phyloP scores from a whole-genome alignment of 805 yeast genomes.

The Metschnikowia anglica region DNA sequence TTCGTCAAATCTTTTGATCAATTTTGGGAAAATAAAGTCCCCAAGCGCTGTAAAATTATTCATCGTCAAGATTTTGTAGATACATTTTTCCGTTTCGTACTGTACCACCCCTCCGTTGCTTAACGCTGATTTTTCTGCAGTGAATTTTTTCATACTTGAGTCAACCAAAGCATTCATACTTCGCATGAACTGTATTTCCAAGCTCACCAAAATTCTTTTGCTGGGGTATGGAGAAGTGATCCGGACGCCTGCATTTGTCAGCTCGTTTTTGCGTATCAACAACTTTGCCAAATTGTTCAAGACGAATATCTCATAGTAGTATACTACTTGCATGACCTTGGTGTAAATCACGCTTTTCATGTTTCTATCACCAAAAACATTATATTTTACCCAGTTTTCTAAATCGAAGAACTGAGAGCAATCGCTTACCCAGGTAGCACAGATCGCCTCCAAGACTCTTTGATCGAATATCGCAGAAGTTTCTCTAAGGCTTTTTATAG shows the following conservation, averaged over 20 bases:
- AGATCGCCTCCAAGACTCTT: slow-evolving; percentile 40
- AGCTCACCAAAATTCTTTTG: slow-evolving; percentile 38
- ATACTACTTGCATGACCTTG: slow-evolving; percentile 35
- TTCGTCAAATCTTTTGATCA: slow-evolving; percentile 34
- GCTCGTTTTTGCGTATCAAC: slow-evolving; percentile 23
- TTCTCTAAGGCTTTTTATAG: slow-evolving; percentile 34
- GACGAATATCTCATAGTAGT: slow-evolving; percentile 37
- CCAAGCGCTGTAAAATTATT: slow-evolving; percentile 42
- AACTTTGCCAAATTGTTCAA: slow-evolving; percentile 31
- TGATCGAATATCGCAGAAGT: slow-evolving; percentile 36
- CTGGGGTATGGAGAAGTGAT: slow-evolving; percentile 40
- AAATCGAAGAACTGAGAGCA: slow-evolving; percentile 44
- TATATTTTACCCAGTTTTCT: slow-evolving; percentile 41
- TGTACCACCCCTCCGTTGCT: slow-evolving; percentile 15
- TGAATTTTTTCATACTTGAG: slow-evolving; percentile 41
- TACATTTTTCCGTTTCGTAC: slow-evolving; percentile 26
- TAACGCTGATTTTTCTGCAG: slow-evolving; percentile 16
- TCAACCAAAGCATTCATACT: slow-evolving; percentile 42
- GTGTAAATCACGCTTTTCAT: slow-evolving; percentile 30
- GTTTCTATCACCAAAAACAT: slow-evolving; percentile 12
- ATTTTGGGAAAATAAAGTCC: slow-evolving; percentile 30
- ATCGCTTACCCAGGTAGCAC: slow-evolving; percentile 47
- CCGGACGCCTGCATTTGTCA: slow-evolving; percentile 24
- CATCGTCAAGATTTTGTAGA: slow-evolving; percentile 43
- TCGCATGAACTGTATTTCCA: slow-evolving; percentile 47